Conservation (phyloP, 2,329 filamentous ascomycete species). For the Stagonosporopsis tanaceti region DNA sequence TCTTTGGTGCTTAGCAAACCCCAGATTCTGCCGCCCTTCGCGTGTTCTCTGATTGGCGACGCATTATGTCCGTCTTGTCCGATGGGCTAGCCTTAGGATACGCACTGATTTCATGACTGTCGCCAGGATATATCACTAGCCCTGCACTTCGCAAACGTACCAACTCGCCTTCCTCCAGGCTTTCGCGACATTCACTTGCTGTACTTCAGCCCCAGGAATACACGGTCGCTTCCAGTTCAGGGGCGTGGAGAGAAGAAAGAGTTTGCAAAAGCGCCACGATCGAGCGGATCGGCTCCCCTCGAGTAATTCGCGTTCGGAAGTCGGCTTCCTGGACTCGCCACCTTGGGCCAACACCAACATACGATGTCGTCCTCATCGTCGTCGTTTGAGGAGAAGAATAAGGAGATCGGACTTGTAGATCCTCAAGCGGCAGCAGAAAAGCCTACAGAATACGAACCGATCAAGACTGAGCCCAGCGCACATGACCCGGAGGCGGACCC, state of each 20-base stretch:
- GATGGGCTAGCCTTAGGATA: conserved; percentile 30
- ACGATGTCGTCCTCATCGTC: conserved; percentile 34
- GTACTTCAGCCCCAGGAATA: not conserved
- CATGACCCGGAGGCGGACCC: conserved; percentile 15
- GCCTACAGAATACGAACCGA: conserved; percentile 51
- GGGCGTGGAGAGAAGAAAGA: not conserved
- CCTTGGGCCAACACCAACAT: not conserved
- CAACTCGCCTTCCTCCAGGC: conserved; percentile 7
- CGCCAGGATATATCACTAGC: conserved; percentile 22
- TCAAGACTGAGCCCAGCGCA: conserved; percentile 49
- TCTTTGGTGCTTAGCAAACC: conserved; percentile 39
- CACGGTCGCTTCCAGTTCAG: conserved; percentile 3
- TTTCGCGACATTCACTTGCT: conserved; percentile 4
- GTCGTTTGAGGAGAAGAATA: conserved; percentile 47
- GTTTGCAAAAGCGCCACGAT: not conserved
- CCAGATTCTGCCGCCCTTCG: conserved; percentile 32
- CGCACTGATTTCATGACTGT: conserved; percentile 35
- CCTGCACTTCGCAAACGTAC: conserved; percentile 11
- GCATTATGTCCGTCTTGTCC: conserved; percentile 38
- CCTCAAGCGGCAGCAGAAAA: conserved; percentile 44
- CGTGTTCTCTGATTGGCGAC: conserved; percentile 30
- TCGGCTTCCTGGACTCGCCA: conserved; percentile 3
- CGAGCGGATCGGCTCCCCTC: conserved; percentile 2
- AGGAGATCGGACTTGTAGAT: conserved; percentile 48
- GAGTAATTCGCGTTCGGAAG: conserved; percentile 1